Conservation (phyloP, 441 rosid species). For the Daphne laureola region DNA sequence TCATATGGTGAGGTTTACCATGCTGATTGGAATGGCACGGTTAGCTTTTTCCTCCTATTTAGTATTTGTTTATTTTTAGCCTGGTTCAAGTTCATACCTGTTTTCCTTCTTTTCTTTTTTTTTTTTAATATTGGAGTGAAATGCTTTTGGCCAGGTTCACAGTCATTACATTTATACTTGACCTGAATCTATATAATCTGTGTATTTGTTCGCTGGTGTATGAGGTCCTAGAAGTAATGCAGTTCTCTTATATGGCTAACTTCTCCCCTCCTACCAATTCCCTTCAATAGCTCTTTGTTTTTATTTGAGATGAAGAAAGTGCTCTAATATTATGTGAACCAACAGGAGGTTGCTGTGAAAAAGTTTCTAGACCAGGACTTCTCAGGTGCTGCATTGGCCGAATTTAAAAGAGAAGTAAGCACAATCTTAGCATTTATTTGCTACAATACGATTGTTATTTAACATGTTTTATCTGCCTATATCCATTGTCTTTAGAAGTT, state of each 20-base stretch:
- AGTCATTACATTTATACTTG: no score
- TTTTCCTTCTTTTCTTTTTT: no score
- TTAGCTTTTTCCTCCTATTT: slow-evolving; percentile 29
- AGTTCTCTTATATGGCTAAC: no score
- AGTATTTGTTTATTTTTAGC: neutral
- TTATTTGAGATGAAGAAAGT: neutral
- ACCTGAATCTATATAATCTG: no score
- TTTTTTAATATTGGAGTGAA: no score
- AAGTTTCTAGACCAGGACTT: slow-evolving; percentile 99
- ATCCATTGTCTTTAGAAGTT: neutral
- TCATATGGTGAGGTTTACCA: slow-evolving; percentile 98
- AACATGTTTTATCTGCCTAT: neutral
- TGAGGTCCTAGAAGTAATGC: no score
- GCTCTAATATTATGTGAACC: slow-evolving; percentile 16
- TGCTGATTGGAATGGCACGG: slow-evolving; percentile 99
- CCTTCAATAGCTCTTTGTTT: no score
- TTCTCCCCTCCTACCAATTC: no score
- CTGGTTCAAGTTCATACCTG: neutral
- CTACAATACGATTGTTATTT: neutral
- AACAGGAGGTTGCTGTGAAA: slow-evolving; percentile 98
- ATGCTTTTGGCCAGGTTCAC: no score
- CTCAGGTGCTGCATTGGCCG: slow-evolving; percentile 95
- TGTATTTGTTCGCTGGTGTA: no score
- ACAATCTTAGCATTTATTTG: slow-evolving; percentile 11
- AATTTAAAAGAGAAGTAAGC: slow-evolving; percentile 97